Evolutionary conservation across 352 stramenopile species (phyloP).

Genomic region (Pythium oligandrum): DNA sequence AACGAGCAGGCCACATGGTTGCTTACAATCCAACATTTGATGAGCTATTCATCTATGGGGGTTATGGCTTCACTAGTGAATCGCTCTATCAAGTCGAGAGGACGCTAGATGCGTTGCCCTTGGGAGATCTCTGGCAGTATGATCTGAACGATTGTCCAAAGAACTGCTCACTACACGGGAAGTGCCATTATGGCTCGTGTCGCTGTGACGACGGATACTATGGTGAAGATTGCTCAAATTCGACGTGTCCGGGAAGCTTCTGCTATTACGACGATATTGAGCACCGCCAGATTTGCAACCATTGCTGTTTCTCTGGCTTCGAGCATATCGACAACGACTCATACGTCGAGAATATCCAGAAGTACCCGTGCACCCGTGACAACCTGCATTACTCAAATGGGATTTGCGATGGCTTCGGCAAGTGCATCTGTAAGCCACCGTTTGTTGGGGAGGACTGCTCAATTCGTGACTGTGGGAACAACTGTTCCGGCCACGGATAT

Average conservation of each 20-base stretch:
- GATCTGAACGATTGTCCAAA: conserved; percentile 87
- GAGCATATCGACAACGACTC: conserved; percentile 84
- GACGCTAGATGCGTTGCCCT: conserved; percentile 49
- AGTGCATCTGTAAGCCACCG: conserved; percentile 91
- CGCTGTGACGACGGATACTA: conserved; percentile 95
- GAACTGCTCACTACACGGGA: conserved; percentile 92
- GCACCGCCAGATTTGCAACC: conserved; percentile 84
- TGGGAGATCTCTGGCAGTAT: conserved; percentile 90
- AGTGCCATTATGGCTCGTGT: conserved; percentile 91
- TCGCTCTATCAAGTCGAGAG: conserved; percentile 51
- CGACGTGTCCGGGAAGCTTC: conserved; percentile 90
- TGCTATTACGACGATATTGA: conserved; percentile 89
- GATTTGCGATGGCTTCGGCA: conserved; percentile 95
- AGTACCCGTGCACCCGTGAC: conserved; percentile 78
- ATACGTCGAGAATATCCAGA: conserved; percentile 89
- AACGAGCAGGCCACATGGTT: conserved; percentile 81
- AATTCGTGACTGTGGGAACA: conserved; percentile 90
- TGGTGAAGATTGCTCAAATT: conserved; percentile 95
- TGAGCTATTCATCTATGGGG: conserved; percentile 89
- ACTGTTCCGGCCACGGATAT: conserved; percentile 92
- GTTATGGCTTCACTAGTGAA: conserved; percentile 69
- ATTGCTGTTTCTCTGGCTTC: conserved; percentile 92
- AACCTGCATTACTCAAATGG: conserved; percentile 91
- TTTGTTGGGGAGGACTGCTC: conserved; percentile 92
- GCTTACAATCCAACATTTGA: conserved; percentile 68